Conservation (phyloP, 139 green algal species). For the Volvox africanus region DNA sequence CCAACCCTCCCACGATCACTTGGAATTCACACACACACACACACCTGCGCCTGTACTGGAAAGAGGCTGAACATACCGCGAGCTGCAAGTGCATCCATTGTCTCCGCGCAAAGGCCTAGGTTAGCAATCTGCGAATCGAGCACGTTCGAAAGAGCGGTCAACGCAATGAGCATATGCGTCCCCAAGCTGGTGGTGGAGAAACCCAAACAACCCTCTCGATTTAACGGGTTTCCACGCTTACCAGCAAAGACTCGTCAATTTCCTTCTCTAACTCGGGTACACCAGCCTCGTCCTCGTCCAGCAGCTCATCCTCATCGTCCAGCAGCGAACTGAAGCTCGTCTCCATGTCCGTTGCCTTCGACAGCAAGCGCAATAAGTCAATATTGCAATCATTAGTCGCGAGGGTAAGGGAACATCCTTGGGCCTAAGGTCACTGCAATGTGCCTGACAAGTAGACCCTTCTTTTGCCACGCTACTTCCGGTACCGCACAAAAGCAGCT, state of each 20-base stretch:
- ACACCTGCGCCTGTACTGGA: constrained; percentile 81
- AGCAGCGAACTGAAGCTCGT: constrained; percentile 55
- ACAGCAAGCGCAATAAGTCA: not conserved
- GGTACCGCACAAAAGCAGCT: too few species aligned
- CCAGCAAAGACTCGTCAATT: constrained; percentile 48
- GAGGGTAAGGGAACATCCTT: too few species aligned
- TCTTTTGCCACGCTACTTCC: too few species aligned
- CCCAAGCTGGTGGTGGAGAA: not conserved
- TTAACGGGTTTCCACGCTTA: not conserved
- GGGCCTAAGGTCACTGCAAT: too few species aligned
- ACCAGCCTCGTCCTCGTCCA: constrained; percentile 9
- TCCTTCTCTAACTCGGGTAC: constrained; percentile 20
- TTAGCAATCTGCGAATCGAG: constrained; percentile 70
- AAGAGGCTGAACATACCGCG: constrained; percentile 86
- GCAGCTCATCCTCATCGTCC: constrained; percentile 52
- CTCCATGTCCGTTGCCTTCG: constrained; percentile 19
- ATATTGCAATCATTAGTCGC: not conserved
- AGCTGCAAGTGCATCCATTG: constrained; percentile 76
- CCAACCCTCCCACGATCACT: too few species aligned
- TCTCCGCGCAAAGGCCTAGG: constrained; percentile 77
- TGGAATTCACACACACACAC: not conserved
- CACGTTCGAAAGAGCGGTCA: not conserved
- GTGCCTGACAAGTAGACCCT: too few species aligned
- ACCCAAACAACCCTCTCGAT: not conserved
- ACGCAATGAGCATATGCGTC: not conserved